Evolutionary conservation across 2,329 filamentous ascomycete species (phyloP), one percentile per base, ranked within the genome.

Genomic region (Talaromyces sp.): DNA sequence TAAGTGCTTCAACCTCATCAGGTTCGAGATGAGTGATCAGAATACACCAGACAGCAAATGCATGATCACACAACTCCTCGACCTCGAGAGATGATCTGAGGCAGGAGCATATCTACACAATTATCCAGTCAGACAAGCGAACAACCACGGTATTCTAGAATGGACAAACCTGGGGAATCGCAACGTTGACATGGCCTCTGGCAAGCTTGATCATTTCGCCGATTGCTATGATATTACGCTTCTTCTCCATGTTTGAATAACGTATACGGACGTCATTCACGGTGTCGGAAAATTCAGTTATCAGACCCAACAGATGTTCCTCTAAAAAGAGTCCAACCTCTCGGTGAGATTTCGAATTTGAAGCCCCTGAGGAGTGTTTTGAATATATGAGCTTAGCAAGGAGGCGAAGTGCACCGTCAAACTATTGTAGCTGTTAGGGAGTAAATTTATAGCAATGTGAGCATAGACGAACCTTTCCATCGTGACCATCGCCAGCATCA

Each of bases 121-220:
- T 11, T 15, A 34, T 40, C 5, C 2, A 22, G n/a, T 72, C 65
- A 68, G 64, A 47, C 49, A 10, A 15, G 34, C 3, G 22, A 22
- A 25, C 17, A 15, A 7, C 53, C 31, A 56, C 66, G 29, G 6
- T 22, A 10, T 61, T 11, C 10, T 61, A 13, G 10, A 38, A 7
- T 53, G 17, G 61, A 77, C 83, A 70, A 77, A 92, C 91, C 82
- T 97, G 94, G 25, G 95, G 94, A 47, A 97, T 83, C 59, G 92
- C 95, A 70, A 90, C 88, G 67, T 88, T 89, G 36, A 93, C 87
- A 72, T 91, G 88, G 2, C 84, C 83, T 71, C 88, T 89, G 53
- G 91, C 91, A 58, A 96, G 82, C 63, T 83, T 87, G 59, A 97
- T 90, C 86, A 99, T 91, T 74, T 96, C 92, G 70, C 92, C 91